phyloP scores from a whole-genome alignment of 305 asterid genomes.

The Fraxinus dipetala region DNA sequence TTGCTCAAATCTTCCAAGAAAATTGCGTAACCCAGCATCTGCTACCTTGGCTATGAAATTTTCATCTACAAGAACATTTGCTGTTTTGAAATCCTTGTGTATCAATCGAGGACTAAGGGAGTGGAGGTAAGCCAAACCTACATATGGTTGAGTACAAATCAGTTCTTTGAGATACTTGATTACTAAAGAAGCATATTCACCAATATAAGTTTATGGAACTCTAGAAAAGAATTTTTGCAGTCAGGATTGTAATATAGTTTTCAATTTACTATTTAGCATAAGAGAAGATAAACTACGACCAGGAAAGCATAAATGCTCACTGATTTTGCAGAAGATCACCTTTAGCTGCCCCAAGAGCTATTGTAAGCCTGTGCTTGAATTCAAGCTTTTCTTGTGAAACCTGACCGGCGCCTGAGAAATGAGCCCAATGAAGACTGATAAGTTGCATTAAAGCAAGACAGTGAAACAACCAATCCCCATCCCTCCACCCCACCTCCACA shows the following conservation, averaged over 20 bases:
- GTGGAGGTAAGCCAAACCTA: constrained; percentile 85
- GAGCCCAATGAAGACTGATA: constrained; percentile 15
- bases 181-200: constrained; percentile 22
- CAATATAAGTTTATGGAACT: constrained; percentile 21
- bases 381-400: constrained; percentile 82
- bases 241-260: constrained; percentile 29
- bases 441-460: constrained; percentile 17
- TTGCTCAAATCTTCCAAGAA: constrained; percentile 74
- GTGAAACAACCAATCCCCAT: neutral
- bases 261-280: constrained; percentile 32
- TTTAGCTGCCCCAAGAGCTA: constrained; percentile 97
- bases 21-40: constrained; percentile 85
- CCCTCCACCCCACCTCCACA: neutral
- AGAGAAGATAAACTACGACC: constrained; percentile 54
- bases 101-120: constrained; percentile 79
- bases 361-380: constrained; percentile 90
- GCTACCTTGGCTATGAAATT: constrained; percentile 84
- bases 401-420: constrained; percentile 73
- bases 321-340: constrained; percentile 97
- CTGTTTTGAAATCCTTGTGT: constrained; percentile 89
- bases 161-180: constrained; percentile 8
- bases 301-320: constrained; percentile 93
- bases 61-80: constrained; percentile 91
- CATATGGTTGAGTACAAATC: constrained; percentile 19
- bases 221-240: constrained; percentile 28